phyloP scores from a whole-genome alignment of 192 early-diverging fungal genomes.

The Rhizophagus sp. region DNA sequence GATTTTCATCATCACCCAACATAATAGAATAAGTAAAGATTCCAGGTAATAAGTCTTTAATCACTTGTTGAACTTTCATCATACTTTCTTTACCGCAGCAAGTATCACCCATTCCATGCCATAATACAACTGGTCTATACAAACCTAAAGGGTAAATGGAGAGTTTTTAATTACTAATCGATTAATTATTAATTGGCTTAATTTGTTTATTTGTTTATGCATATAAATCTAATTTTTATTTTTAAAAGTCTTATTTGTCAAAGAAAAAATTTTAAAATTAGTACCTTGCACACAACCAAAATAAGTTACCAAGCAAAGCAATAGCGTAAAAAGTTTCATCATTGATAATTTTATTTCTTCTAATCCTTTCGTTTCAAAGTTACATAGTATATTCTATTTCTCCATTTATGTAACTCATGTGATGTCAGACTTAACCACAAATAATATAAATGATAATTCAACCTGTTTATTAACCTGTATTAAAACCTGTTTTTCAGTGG shows the following conservation, averaged over 20 bases:
- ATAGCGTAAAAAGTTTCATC: background rate
- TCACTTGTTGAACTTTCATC: constrained; percentile 43
- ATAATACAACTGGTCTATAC: constrained; percentile 64
- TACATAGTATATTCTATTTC: no score
- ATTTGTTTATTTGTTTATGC: no score
- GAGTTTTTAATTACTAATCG: no score
- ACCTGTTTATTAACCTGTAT: no score
- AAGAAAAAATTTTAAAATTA: background rate
- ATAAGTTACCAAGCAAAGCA: background rate
- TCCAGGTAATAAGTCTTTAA: constrained; percentile 57
- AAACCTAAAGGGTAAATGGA: constrained; percentile 50
- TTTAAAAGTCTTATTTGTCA: no score
- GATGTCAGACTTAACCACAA: no score
- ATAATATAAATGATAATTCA: no score
- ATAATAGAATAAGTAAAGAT: constrained; percentile 77
- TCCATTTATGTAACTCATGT: no score
- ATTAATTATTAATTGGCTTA: no score
- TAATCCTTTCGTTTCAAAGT: no score
- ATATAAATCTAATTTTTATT: background rate
- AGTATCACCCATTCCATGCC: constrained; percentile 92
- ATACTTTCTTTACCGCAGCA: constrained; percentile 75
- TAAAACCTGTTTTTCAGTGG: no score
- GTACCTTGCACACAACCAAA: background rate
- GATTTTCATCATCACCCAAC: constrained; percentile 59
- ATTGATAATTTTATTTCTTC: no score